phyloP scores from a whole-genome alignment of 176 grass and related monocot genomes.

The Puya raimondii region DNA sequence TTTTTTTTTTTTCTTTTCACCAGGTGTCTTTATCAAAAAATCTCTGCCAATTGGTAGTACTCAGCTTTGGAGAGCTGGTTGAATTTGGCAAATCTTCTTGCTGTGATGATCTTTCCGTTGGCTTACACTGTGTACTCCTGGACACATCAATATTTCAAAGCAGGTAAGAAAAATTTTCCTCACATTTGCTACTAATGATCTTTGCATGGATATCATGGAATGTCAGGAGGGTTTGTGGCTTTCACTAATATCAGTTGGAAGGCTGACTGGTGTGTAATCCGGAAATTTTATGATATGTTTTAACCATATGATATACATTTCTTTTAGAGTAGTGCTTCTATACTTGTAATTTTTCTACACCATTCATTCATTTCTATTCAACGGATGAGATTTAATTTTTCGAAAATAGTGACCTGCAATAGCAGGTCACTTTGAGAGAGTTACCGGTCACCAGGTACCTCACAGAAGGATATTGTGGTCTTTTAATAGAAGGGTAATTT shows the following conservation, averaged over 20 bases:
- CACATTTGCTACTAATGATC: not conserved
- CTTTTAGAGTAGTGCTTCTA: no score
- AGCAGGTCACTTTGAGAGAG: no score
- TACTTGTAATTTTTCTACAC: no score
- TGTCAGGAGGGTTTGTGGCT: not conserved
- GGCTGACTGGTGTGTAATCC: not conserved
- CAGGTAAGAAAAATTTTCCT: slow-evolving; percentile 29
- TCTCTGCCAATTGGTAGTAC: slow-evolving; percentile 60
- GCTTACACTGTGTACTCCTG: slow-evolving; percentile 72
- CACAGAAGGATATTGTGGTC: no score
- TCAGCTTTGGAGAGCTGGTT: slow-evolving; percentile 58
- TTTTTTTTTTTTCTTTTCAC: slow-evolving; percentile 18
- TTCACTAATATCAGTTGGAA: not conserved
- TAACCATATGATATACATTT: not conserved
- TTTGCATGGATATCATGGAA: not conserved
- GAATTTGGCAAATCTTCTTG: slow-evolving; percentile 29
- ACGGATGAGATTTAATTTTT: no score
- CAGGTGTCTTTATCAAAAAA: slow-evolving; percentile 84
- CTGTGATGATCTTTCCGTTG: slow-evolving; percentile 28
- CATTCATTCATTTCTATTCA: no score
- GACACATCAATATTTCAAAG: slow-evolving; percentile 84
- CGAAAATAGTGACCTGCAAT: no score
- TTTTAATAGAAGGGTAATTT: no score
- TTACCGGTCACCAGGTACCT: no score
- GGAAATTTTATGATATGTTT: not conserved